phyloP scores from a whole-genome alignment of 345 rosid species.

The Salix exigua region DNA sequence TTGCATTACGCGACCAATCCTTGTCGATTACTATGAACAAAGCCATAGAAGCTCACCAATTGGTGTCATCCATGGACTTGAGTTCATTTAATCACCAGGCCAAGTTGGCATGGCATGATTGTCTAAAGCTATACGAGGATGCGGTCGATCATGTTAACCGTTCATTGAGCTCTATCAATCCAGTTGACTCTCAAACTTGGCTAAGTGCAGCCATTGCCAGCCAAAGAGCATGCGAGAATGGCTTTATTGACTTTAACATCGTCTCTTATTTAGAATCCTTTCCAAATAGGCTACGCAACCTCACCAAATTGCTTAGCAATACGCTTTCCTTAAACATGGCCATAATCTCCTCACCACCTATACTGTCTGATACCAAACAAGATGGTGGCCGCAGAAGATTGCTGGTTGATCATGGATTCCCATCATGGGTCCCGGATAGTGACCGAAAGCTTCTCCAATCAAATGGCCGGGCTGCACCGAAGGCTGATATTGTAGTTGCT shows the following conservation, averaged over 20 bases:
- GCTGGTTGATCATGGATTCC: constrained; percentile 39
- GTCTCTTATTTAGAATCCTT: constrained; percentile 33
- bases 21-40: constrained; percentile 48
- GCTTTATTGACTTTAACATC: constrained; percentile 58
- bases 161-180: constrained; percentile 40
- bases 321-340: constrained; percentile 60
- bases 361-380: not conserved
- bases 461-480: not conserved
- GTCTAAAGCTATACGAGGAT: constrained; percentile 62
- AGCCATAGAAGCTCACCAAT: constrained; percentile 46
- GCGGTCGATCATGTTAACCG: constrained; percentile 46
- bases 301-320: constrained; percentile 66
- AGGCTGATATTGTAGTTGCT: constrained; percentile 71
- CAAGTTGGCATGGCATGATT: constrained; percentile 59
- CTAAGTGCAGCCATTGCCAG: constrained; percentile 74
- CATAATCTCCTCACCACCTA: constrained; percentile 15
- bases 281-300: constrained; percentile 40
- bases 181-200: constrained; percentile 57
- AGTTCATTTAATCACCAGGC: constrained; percentile 39
- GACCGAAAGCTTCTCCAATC: constrained; percentile 62
- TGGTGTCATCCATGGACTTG: constrained; percentile 39
- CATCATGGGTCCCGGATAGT: constrained; percentile 55
- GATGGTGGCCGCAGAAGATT: constrained; percentile 41
- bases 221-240: constrained; percentile 66
- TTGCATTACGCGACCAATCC: constrained; percentile 39